Conservation (phyloP, 139 green algal genomes). For the Monoraphidium neglectum region DNA sequence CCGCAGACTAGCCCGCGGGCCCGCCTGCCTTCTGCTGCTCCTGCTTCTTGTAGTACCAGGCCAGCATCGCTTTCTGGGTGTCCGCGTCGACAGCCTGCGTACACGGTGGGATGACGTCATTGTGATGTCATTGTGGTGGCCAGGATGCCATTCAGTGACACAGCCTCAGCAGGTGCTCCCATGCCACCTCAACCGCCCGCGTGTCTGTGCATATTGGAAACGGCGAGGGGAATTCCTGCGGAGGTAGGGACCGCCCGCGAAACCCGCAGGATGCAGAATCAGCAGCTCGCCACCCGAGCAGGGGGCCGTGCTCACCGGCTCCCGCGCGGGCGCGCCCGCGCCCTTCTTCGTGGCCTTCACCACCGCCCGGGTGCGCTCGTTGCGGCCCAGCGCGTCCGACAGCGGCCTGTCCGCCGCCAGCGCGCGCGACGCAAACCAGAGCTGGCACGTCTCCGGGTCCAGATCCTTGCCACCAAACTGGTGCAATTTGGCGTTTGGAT, state of each 20-base stretch:
- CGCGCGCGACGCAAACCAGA: slow-evolving; percentile 88
- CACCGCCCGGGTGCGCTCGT: slow-evolving; percentile 68
- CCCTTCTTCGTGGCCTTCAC: slow-evolving; percentile 81
- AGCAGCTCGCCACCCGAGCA: neutral
- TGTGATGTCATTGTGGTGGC: too few relatives aligned
- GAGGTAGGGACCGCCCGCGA: too few relatives aligned
- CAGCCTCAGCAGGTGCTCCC: too few relatives aligned
- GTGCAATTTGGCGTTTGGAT: too few relatives aligned
- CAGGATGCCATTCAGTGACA: too few relatives aligned
- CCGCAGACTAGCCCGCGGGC: neutral
- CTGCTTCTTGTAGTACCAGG: slow-evolving; percentile 88
- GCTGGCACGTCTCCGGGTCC: slow-evolving; percentile 49
- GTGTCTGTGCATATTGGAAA: too few relatives aligned
- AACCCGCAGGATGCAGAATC: neutral
- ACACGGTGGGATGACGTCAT: too few relatives aligned
- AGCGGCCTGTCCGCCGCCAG: slow-evolving; percentile 77
- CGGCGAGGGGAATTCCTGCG: too few relatives aligned
- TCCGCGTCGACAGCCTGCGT: slow-evolving; percentile 71
- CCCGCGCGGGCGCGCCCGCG: slow-evolving; percentile 56
- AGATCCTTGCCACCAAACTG: slow-evolving; percentile 69
- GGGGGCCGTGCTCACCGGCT: slow-evolving; percentile 40
- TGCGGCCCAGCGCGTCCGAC: slow-evolving; percentile 66
- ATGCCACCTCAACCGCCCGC: too few relatives aligned
- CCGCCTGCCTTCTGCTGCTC: slow-evolving; percentile 73
- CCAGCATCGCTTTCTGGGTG: slow-evolving; percentile 89